phyloP scores from a whole-genome alignment of 306 rosid species.

The Ochetophila trinervis region DNA sequence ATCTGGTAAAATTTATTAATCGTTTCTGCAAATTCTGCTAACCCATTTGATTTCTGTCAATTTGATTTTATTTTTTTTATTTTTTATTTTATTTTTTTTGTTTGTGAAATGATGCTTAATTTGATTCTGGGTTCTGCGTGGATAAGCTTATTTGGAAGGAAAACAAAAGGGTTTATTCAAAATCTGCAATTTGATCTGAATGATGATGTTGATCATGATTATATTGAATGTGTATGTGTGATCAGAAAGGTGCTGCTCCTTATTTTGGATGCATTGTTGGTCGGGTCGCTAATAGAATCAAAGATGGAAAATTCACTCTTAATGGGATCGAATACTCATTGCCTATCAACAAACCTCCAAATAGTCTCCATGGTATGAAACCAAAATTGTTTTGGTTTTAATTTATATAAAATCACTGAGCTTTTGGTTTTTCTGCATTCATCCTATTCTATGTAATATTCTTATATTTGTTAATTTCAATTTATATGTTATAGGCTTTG shows the following conservation, averaged over 20 bases:
- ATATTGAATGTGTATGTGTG: slow-evolving; percentile 6
- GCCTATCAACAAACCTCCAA: slow-evolving; percentile 83
- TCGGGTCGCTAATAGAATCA: slow-evolving; percentile 86
- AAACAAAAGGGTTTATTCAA: background rate
- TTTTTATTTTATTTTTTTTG: too few relatives aligned
- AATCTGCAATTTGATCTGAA: background rate
- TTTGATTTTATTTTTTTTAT: too few relatives aligned
- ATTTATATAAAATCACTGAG: background rate
- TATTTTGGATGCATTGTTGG: slow-evolving; percentile 96
- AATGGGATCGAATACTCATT: slow-evolving; percentile 60
- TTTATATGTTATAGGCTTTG: too few relatives aligned
- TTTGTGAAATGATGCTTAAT: background rate
- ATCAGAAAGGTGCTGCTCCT: slow-evolving; percentile 74
- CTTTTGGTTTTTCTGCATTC: background rate
- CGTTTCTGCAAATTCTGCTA: background rate
- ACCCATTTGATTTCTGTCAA: slow-evolving; percentile 19
- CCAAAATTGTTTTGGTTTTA: background rate
- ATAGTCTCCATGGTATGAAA: slow-evolving; percentile 87
- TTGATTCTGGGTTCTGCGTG: slow-evolving; percentile 12
- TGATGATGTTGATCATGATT: too few relatives aligned
- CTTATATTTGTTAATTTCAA: too few relatives aligned
- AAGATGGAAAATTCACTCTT: slow-evolving; percentile 82
- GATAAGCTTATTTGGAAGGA: background rate
- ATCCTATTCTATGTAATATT: too few relatives aligned
- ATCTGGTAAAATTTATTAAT: slow-evolving; percentile 42